phyloP scores from a whole-genome alignment of 345 rosid species.

The Eucalyptus globulus region DNA sequence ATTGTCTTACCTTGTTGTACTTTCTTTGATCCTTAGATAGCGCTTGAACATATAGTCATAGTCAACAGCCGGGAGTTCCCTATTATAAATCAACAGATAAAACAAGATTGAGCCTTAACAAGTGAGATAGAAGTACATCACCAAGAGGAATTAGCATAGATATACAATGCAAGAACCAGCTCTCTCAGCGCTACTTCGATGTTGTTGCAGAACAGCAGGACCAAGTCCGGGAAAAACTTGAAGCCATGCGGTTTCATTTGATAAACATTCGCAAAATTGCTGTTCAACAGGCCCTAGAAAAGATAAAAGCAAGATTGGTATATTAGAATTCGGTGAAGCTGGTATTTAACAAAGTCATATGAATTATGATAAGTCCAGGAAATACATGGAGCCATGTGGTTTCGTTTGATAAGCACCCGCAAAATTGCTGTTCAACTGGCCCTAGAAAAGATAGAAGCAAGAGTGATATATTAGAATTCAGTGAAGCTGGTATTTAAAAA shows the following conservation, averaged over 20 bases:
- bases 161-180: not conserved
- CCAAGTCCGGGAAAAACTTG: not conserved
- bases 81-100: not conserved
- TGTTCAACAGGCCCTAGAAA: not conserved
- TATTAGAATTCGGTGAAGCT: not conserved
- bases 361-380: not conserved
- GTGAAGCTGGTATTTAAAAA: not conserved
- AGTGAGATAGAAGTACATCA: not conserved
- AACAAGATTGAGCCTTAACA: not conserved
- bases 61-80: not conserved
- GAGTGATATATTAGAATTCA: not conserved
- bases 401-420: not conserved
- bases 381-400: not conserved
- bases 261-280: not conserved
- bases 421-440: not conserved
- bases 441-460: not conserved
- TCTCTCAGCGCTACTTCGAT: not conserved
- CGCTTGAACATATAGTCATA: not conserved
- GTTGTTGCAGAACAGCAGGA: not conserved
- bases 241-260: not conserved
- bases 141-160: not conserved
- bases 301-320: not conserved
- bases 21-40: not conserved
- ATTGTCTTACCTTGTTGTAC: not conserved
- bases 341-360: not conserved